Conservation (phyloP, 306 rosid genomes). For the Senna tora region DNA sequence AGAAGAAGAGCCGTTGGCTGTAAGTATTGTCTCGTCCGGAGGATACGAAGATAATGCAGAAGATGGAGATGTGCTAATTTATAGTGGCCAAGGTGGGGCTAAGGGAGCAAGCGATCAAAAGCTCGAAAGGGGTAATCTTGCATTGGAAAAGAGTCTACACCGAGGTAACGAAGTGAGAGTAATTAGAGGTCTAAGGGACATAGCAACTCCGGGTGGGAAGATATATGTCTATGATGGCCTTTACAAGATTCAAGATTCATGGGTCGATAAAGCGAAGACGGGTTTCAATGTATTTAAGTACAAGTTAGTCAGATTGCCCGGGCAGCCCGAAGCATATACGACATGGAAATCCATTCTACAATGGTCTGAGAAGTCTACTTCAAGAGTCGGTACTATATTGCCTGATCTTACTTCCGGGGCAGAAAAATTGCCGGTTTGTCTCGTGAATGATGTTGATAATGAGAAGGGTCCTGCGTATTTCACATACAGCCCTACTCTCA, state of each 20-base stretch:
- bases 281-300: conserved; percentile 86
- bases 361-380: conserved; percentile 65
- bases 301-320: conserved; percentile 63
- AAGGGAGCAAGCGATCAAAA: conserved; percentile 82
- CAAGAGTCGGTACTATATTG: conserved; percentile 77
- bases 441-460: conserved; percentile 85
- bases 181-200: conserved; percentile 73
- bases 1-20: conserved; percentile 88
- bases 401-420: conserved; percentile 92
- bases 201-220: conserved; percentile 63
- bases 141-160: conserved; percentile 79
- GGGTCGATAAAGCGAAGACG: conserved; percentile 82
- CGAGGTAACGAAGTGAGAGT: conserved; percentile 84
- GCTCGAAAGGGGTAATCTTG: conserved; percentile 98
- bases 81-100: conserved; percentile 93
- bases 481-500: conserved; percentile 66
- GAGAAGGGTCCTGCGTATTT: conserved; percentile 97
- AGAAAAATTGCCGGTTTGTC: conserved; percentile 84
- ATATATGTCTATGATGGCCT: conserved; percentile 92
- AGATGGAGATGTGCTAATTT: conserved; percentile 75
- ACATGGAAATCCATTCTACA: conserved; percentile 76
- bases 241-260: conserved; percentile 77
- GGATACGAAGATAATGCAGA: conserved; percentile 83
- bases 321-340: conserved; percentile 70
- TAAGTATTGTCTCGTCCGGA: conserved; percentile 93